Percentiles rank a stretch among this genome's conserved stretches.
phyloP scores from a whole-genome alignment of 176 grass and related monocot species.

The Oryza glumipatula region DNA sequence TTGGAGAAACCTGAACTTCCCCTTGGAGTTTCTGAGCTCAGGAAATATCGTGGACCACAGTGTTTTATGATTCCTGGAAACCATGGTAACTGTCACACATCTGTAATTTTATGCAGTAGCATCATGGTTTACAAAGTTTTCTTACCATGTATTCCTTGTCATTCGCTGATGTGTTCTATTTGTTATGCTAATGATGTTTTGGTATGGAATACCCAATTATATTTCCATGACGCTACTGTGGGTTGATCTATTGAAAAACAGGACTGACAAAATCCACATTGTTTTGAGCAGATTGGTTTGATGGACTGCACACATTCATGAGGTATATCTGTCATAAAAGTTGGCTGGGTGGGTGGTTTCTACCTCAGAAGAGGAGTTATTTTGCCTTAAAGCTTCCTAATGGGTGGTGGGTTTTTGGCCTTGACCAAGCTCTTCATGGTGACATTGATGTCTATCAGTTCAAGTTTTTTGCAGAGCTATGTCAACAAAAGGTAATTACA shows the following conservation, averaged over 20 bases:
- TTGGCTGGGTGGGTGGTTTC: constrained; percentile 97
- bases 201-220: constrained; percentile 6
- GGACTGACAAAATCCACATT: neutral
- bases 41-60: constrained; percentile 75
- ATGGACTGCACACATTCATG: constrained; percentile 97
- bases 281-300: constrained; percentile 91
- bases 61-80: constrained; percentile 99
- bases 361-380: constrained; percentile 98
- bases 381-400: constrained; percentile 95
- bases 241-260: constrained; percentile 9
- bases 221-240: neutral
- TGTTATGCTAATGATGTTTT: constrained; percentile 20
- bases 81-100: constrained; percentile 63
- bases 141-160: constrained; percentile 31
- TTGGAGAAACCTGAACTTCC: constrained; percentile 95
- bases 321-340: constrained; percentile 95
- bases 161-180: neutral
- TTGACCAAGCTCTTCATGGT: constrained; percentile 95
- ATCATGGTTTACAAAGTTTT: constrained; percentile 14
- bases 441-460: constrained; percentile 99
- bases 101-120: neutral
- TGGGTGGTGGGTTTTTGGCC: constrained; percentile 99
- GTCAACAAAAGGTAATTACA: constrained; percentile 69
- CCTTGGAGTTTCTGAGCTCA: constrained; percentile 76
- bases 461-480: constrained; percentile 93